A percentile compares a stretch with the other conserved stretches of the same genome.
These are phyloP conservation scores for Galerina sulciceps DNA, from an alignment of 768 basidiomycete genomes.

Conservation along the genomic window DNA sequence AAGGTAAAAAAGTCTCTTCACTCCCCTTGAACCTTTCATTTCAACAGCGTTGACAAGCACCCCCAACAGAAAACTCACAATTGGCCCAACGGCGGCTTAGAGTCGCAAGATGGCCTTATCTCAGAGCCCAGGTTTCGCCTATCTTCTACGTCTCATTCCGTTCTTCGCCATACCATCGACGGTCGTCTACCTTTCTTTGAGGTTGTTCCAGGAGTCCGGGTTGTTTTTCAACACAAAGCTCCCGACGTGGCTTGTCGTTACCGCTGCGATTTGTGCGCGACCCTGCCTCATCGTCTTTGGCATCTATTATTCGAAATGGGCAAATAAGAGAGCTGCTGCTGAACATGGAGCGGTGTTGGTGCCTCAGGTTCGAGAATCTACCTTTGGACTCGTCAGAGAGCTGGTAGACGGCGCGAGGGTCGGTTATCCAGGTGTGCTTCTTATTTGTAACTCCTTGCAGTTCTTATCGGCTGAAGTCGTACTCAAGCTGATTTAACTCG, in stretches of 20 bases:
- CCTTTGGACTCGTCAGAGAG: conserved; percentile 21
- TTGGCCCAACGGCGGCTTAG: too few relatives aligned
- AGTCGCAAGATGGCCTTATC: background rate
- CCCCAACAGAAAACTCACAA: too few relatives aligned
- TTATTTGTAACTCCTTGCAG: background rate
- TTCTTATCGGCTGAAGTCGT: background rate
- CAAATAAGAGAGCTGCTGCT: conserved; percentile 29
- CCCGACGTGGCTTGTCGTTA: background rate
- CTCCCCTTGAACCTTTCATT: too few relatives aligned
- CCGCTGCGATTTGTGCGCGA: background rate
- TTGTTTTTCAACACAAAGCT: background rate
- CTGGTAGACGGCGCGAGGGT: conserved; percentile 30
- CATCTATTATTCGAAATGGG: conserved; percentile 21
- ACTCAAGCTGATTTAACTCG: conserved; percentile 32
- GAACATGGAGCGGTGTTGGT: conserved; percentile 36
- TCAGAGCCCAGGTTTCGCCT: conserved; percentile 9
- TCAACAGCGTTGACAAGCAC: too few relatives aligned
- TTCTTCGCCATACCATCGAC: conserved; percentile 15
- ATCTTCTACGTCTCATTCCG: conserved; percentile 14
- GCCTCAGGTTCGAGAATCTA: conserved; percentile 32
- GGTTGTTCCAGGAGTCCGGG: conserved; percentile 1
- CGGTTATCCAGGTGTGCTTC: conserved; percentile 36
- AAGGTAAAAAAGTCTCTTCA: too few relatives aligned
- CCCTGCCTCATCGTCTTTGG: conserved; percentile 8
- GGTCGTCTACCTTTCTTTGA: conserved; percentile 7